These are phyloP conservation scores for Anethum foeniculum DNA, from an alignment of 140 eudicot genomes.

Conservation along the genomic window DNA sequence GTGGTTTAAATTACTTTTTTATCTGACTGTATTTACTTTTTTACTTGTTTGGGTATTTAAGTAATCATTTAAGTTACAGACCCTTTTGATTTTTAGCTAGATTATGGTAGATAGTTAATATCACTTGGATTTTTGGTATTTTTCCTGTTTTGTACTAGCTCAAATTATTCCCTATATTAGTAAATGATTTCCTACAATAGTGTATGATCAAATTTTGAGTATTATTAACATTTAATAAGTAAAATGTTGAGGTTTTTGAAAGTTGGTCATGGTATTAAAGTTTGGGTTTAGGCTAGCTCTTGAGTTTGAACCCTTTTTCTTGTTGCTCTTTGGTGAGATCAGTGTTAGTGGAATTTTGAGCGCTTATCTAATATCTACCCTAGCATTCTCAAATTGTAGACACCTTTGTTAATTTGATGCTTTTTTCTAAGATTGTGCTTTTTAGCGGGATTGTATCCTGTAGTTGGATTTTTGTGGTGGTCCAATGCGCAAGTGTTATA, in stretches of 20 bases:
- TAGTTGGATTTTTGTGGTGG: neutral
- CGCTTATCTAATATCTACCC: neutral
- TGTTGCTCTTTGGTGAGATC: neutral
- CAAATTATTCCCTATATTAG: neutral
- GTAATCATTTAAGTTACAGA: neutral
- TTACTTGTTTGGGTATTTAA: neutral
- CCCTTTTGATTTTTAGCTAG: neutral
- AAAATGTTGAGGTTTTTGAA: neutral
- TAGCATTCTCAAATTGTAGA: neutral
- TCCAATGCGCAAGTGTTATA: neutral
- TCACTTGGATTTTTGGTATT: neutral
- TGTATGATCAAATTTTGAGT: neutral
- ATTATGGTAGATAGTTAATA: neutral
- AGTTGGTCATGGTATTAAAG: neutral
- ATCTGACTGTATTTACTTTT: neutral
- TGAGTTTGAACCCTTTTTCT: neutral
- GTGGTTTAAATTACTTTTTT: neutral
- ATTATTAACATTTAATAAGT: neutral
- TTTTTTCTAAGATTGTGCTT: neutral
- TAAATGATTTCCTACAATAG: neutral
- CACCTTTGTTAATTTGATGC: neutral
- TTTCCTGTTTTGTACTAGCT: neutral
- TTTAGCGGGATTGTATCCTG: neutral
- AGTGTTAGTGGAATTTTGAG: neutral
- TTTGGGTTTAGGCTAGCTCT: neutral